Percentiles rank a stretch among this genome's conserved stretches.
Evolutionary conservation across 1,284 basidiomycete species (phyloP).

Genomic region (Pascua guehoae): DNA sequence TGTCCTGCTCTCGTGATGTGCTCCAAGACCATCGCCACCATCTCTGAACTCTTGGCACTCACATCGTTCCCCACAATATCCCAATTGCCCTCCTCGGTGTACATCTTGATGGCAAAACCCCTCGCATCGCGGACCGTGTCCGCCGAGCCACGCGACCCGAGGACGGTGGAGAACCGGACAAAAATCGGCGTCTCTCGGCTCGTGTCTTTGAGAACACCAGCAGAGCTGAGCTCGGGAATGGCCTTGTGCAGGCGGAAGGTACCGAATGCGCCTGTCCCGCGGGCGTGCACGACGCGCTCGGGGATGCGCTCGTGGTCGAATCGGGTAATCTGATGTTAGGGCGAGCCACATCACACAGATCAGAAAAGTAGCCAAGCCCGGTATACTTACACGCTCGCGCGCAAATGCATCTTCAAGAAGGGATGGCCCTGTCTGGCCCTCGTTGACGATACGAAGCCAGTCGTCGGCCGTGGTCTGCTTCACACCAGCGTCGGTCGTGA

Average conservation of each 20-base stretch:
- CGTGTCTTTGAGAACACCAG: conserved; percentile 60
- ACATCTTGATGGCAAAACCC: conserved; percentile 86
- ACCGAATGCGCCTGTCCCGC: conserved; percentile 75
- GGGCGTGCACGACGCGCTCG: conserved; percentile 66
- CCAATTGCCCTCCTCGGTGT: conserved; percentile 81
- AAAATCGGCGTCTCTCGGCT: conserved; percentile 68
- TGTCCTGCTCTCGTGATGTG: no score
- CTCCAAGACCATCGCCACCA: no score
- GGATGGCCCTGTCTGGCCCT: not conserved
- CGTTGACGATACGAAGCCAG: not conserved
- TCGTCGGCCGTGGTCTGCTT: not conserved
- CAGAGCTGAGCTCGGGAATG: conserved; percentile 40
- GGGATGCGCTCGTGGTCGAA: conserved; percentile 83
- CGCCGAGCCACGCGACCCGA: conserved; percentile 69
- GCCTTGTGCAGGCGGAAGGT: conserved; percentile 69
- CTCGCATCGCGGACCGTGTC: conserved; percentile 68
- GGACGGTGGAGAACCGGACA: conserved; percentile 76
- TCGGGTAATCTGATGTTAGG: conserved; percentile 56
- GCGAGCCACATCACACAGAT: no score
- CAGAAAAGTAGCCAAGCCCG: conserved; percentile 26
- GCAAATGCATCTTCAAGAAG: conserved; percentile 20
- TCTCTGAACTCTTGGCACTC: not conserved
- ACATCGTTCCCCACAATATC: conserved; percentile 61
- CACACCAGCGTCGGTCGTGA: conserved; percentile 6
- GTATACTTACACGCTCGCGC: conserved; percentile 21